Percentiles rank a stretch among this genome's conserved stretches.
Evolutionary conservation across 2,329 filamentous ascomycete genomes (phyloP).

Genomic region (Penicillium sp.): DNA sequence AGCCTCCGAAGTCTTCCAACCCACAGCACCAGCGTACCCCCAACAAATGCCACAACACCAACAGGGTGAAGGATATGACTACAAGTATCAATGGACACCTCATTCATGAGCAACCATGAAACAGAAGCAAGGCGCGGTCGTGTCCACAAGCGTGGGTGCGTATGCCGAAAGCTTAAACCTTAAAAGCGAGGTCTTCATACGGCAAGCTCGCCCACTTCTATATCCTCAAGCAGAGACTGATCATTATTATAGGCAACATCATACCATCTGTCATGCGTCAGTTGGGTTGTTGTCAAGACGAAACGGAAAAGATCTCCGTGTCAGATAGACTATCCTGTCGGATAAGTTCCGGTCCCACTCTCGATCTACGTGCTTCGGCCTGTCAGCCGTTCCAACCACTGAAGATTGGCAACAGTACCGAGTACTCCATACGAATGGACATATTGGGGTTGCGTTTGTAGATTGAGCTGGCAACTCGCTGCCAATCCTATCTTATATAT

Average conservation of each 20-base stretch:
- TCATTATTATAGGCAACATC: not conserved
- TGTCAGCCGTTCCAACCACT: not conserved
- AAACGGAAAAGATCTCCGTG: not conserved
- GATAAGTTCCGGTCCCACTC: not conserved
- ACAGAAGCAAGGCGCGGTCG: too few species aligned
- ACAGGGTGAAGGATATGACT: conserved; percentile 15
- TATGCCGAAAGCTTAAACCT: not conserved
- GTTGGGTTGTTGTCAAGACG: not conserved
- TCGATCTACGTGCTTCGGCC: not conserved
- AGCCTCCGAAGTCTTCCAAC: conserved; percentile 10
- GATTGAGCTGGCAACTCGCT: not conserved
- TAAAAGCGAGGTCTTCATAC: not conserved
- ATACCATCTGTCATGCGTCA: not conserved
- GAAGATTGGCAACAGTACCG: not conserved
- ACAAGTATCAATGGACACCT: conserved; percentile 11
- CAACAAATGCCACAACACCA: conserved; percentile 7
- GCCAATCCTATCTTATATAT: not conserved
- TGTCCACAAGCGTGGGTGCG: not conserved
- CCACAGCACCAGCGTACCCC: conserved; percentile 8
- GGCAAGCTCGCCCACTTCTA: not conserved
- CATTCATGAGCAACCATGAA: conserved; percentile 6
- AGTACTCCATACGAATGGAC: too few species aligned
- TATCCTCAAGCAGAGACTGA: not conserved
- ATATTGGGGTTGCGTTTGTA: not conserved
- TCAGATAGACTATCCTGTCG: not conserved